Percentiles rank a stretch among this genome's conserved stretches.
Evolutionary conservation across 1,284 basidiomycete genomes (phyloP).

Genomic region (Marasmius oreades): DNA sequence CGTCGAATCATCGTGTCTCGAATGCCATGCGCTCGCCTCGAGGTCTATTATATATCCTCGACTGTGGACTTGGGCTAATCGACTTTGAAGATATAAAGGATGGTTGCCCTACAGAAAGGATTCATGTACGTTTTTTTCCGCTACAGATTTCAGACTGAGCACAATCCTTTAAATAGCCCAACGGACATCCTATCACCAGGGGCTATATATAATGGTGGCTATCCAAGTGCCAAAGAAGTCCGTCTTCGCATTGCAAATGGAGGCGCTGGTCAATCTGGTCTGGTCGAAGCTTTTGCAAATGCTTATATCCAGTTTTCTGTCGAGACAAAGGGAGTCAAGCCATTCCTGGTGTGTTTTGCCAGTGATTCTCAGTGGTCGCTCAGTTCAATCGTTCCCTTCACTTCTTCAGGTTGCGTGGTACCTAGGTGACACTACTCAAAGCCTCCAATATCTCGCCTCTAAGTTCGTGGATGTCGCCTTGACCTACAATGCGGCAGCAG

Average conservation of each 20-base stretch:
- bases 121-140: not conserved
- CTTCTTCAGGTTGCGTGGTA: constrained; percentile 43
- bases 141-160: not conserved
- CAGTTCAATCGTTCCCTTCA: not conserved
- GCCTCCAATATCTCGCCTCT: constrained; percentile 32
- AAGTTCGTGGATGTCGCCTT: constrained; percentile 42
- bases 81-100: not conserved
- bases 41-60: not conserved
- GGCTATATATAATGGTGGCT: constrained; percentile 16
- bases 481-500: constrained; percentile 48
- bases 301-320: constrained; percentile 38
- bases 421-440: constrained; percentile 47
- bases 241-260: constrained; percentile 43
- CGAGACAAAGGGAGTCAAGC: constrained; percentile 17
- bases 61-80: no score
- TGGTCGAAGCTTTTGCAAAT: constrained; percentile 41
- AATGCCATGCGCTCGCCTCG: not conserved
- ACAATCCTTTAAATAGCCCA: not conserved
- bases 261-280: constrained; percentile 45
- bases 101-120: not conserved
- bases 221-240: constrained; percentile 18
- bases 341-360: constrained; percentile 29
- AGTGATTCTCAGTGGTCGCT: not conserved
- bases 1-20: not conserved
- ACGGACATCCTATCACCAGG: not conserved